Base-by-base conservation (phyloP, 1,139 yeast genomes). In the Candida albicans region DNA sequence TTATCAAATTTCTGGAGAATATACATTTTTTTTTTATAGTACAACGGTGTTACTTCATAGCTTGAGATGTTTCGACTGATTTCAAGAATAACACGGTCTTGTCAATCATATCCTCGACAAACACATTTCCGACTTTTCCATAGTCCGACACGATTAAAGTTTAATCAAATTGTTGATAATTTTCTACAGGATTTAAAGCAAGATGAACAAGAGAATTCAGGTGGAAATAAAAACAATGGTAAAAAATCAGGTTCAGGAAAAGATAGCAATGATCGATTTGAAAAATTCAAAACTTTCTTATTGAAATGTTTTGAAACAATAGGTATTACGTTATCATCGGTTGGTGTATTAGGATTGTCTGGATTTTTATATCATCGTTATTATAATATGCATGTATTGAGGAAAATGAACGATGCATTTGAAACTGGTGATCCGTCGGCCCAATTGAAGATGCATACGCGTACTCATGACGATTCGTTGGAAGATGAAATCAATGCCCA, bases 261-360 rank as follows among this genome's bases (percentile, higher is more conserved):
- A 41, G 30, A 48, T 4, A 5, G 5, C 5, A 18, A 43, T 37
- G 51, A 51, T 11, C 52, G 49, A 10, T 48, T 33, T 40, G 52
- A 52, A 2, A 44, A 42, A 33, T 47, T 52, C 40, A 52, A 49
- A 15, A 50, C 57, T 3, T 67, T 80, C 26, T 35, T 70, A 3
- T 56, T 73, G 55, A 86, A 84, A 56, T 78, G 86, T 47, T 55
- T 80, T 2, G 95, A 87, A 56, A 81, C 95, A 0, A 82, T 85
- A 1, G 83, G 88, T 1, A 82, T 87, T 39, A 87, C 93, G 26
- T 70, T 87, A 43, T 81, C 89, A n/a, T 84, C 95, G 2, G 65
- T 87, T 24, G 75, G 81, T 2, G 80, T 87, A 39, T 70, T 87
- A 18, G 95, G 87, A 0, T 64, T 82, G 4, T 87, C 95, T 1